Conservation (phyloP, 1,284 basidiomycete species). For the Ceratobasidium sp. region DNA sequence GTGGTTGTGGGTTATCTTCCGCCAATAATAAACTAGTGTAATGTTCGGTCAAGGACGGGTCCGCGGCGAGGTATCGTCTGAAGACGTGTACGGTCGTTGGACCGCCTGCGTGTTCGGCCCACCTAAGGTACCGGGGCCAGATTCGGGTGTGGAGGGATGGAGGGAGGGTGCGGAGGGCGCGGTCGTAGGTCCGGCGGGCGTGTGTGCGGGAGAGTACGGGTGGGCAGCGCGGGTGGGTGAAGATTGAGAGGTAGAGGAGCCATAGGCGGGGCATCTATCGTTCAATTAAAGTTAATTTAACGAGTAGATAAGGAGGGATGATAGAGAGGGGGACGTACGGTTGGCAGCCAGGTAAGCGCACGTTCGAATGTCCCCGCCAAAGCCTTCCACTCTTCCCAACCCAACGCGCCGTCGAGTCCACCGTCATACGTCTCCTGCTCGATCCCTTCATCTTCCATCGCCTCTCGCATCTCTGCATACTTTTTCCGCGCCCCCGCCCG, state of each 20-base stretch:
- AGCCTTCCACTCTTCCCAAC: conserved; percentile 95
- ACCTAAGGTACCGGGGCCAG: conserved; percentile 95
- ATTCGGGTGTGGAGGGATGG: conserved; percentile 94
- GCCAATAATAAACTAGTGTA: conserved; percentile 85
- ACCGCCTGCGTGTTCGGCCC: conserved; percentile 91
- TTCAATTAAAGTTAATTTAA: not conserved
- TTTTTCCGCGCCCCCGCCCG: conserved; percentile 88
- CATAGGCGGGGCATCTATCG: conserved; percentile 92
- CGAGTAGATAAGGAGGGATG: not conserved
- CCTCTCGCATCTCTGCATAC: conserved; percentile 89
- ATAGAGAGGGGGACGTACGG: conserved; percentile 67
- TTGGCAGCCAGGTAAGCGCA: conserved; percentile 93
- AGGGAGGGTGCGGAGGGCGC: conserved; percentile 92
- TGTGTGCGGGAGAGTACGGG: conserved; percentile 88
- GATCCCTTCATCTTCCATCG: conserved; percentile 85
- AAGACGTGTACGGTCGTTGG: conserved; percentile 89
- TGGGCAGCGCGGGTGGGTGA: conserved; percentile 93
- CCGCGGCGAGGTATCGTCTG: conserved; percentile 89
- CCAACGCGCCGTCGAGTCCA: conserved; percentile 88
- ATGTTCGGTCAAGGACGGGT: conserved; percentile 87
- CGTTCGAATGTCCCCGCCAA: conserved; percentile 92
- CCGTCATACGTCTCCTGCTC: conserved; percentile 86
- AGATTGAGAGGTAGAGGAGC: conserved; percentile 92
- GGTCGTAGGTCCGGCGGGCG: conserved; percentile 94
- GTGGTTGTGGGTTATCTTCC: conserved; percentile 73